Evolutionary conservation across 2,329 filamentous ascomycete genomes (phyloP).

Genomic region (Chlorencoelia australis): DNA sequence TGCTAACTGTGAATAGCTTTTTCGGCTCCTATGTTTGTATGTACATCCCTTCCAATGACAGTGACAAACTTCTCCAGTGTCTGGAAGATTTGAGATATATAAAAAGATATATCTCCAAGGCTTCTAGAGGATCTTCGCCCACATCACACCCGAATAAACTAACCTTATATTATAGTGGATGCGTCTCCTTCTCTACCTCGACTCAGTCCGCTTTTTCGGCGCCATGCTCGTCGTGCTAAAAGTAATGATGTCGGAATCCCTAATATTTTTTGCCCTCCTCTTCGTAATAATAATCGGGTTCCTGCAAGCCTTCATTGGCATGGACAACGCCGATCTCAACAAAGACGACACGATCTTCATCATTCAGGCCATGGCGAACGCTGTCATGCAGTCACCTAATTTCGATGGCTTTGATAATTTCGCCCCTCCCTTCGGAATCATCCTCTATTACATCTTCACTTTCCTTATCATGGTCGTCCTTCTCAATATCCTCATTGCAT

Average conservation of each 20-base stretch:
- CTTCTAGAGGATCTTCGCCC: no score
- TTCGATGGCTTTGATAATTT: constrained; percentile 85
- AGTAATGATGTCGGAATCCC: constrained; percentile 85
- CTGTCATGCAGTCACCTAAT: constrained; percentile 84
- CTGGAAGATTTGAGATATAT: no score
- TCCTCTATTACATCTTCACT: constrained; percentile 95
- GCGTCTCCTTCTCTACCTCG: constrained; percentile 82
- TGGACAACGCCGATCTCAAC: constrained; percentile 73
- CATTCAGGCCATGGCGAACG: constrained; percentile 74
- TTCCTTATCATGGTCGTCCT: constrained; percentile 94
- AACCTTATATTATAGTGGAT: no score
- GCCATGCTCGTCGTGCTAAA: constrained; percentile 97
- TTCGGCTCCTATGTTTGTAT: constrained; percentile 89
- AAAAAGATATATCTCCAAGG: no score
- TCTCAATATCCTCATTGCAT: constrained; percentile 90
- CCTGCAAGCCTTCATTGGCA: constrained; percentile 85
- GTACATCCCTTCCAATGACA: no score
- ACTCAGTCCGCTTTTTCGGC: constrained; percentile 90
- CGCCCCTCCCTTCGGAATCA: constrained; percentile 82
- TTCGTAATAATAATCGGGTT: constrained; percentile 78
- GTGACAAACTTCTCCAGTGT: no score
- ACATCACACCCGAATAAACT: no score
- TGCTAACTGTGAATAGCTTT: constrained; percentile 47
- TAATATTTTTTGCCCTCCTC: constrained; percentile 93
- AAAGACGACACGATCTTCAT: constrained; percentile 62